A percentile compares a stretch with the other conserved stretches of the same genome.
Conservation (phyloP, 2,329 filamentous ascomycete genomes). For the Penicillium brevicompactum region DNA sequence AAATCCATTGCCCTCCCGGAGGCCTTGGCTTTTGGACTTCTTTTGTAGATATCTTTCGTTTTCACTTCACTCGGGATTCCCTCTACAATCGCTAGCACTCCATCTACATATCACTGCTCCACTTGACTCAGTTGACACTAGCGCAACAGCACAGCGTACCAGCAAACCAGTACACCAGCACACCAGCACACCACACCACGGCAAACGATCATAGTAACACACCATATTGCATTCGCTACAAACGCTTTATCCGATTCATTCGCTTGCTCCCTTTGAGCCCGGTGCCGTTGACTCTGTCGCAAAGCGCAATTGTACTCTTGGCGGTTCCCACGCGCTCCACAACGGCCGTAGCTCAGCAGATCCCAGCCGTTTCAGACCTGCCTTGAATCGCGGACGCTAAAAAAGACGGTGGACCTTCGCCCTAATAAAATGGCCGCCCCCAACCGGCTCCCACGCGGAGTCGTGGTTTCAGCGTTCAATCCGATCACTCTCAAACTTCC, state of each 20-base stretch:
- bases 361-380: conserved; percentile 30
- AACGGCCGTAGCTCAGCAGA: conserved; percentile 26
- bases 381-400: conserved; percentile 38
- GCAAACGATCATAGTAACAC: neutral
- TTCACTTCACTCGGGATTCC: neutral
- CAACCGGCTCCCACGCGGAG: conserved; percentile 33
- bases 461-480: conserved; percentile 60
- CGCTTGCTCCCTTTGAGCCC: neutral
- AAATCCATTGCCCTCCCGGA: neutral
- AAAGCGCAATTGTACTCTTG: conserved; percentile 20
- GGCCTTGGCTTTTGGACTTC: neutral
- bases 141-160: neutral
- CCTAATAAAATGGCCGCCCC: conserved; percentile 36
- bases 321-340: conserved; percentile 31
- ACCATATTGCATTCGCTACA: neutral
- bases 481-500: conserved; percentile 58
- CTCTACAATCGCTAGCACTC: neutral
- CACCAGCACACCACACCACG: neutral
- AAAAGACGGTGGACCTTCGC: conserved; percentile 16
- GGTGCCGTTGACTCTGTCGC: neutral
- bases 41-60: conserved; percentile 7
- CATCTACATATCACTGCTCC: neutral
- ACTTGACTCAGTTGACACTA: neutral
- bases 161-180: neutral
- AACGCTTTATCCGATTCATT: neutral